Evolutionary conservation across 305 asterid genomes (phyloP), one percentile per base, ranked within the genome.

Genomic region (Rubia tinctorum): DNA sequence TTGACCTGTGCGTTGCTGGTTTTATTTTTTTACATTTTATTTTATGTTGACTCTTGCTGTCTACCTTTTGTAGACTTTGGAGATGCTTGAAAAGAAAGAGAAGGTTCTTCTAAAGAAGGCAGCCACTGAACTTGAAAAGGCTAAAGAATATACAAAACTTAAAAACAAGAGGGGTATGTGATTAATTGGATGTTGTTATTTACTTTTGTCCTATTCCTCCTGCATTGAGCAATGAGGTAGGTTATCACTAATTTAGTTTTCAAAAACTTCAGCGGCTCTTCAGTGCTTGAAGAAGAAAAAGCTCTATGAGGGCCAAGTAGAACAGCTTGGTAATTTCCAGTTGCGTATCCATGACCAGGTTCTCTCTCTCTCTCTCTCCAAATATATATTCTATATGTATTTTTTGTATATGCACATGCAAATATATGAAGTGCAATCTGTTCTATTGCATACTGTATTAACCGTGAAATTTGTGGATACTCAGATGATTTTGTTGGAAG

Each of bases 31-130:
- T 34, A 34, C 39, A 34, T 34, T 34, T 34, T 1, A 34, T n/a
- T 27, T 37, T 63, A 15, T 73, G 61, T 18, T 25, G 25, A 37
- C 63, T 79, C 30, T 45, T 13, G n/a, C 40, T 43, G 34, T 70
- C 53, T 62, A n/a, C 59, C 69, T 30, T 66, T 11, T 44, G 14
- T 77, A 93, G 97, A 88, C 96, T 63, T 88, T 91, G 70, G 97
- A 89, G 87, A 83, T 88, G 95, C 96, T 93, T 5, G 96, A 91
- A 87, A 89, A 89, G 80, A 93, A 90, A 83, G 98, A 91, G 82
- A 80, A 64, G 18, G 85, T 89, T 69, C 93, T 91, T 55, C 85
- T 79, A 63, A 91, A 86, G 90, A 91, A 89, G 87, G 96, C 89
- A 63, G 73, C 87, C 18, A 89, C 86, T 15, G 97, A 93, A 76